phyloP scores from a whole-genome alignment of 75 land plant species.

The Ceratopteris richardii region DNA sequence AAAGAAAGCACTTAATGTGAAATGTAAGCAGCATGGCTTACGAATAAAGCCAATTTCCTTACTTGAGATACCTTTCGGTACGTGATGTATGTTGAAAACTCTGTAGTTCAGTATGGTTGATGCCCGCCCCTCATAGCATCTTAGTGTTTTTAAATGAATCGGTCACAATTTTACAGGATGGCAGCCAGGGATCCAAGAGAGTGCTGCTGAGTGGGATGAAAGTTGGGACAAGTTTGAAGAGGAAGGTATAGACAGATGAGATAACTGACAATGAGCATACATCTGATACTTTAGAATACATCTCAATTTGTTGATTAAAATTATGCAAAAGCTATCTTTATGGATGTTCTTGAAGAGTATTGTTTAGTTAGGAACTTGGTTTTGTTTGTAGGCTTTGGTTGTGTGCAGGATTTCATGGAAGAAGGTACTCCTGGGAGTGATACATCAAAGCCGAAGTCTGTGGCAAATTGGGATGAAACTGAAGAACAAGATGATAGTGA shows the following conservation, averaged over 20 bases:
- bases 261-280: background rate
- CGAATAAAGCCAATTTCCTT: slow-evolving; percentile 47
- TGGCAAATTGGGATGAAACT: slow-evolving; percentile 18
- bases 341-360: background rate
- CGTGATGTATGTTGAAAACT: background rate
- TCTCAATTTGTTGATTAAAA: background rate
- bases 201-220: slow-evolving; percentile 88
- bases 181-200: slow-evolving; percentile 82
- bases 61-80: slow-evolving; percentile 79
- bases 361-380: too few relatives aligned
- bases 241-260: slow-evolving; percentile 43
- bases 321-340: too few relatives aligned
- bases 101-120: background rate
- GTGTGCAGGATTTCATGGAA: slow-evolving; percentile 40
- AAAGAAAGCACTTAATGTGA: slow-evolving; percentile 57
- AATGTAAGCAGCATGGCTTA: slow-evolving; percentile 67
- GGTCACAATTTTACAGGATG: slow-evolving; percentile 45
- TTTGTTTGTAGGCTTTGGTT: slow-evolving; percentile 49
- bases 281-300: background rate
- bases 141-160: background rate
- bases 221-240: slow-evolving; percentile 98
- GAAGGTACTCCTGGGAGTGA: slow-evolving; percentile 31
- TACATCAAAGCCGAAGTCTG: slow-evolving; percentile 34
- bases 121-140: too few relatives aligned
- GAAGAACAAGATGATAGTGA: slow-evolving; percentile 16